These are phyloP conservation scores for Penicillium sp. DNA, from an alignment of 2,329 filamentous ascomycete genomes.

Conservation along the genomic window DNA sequence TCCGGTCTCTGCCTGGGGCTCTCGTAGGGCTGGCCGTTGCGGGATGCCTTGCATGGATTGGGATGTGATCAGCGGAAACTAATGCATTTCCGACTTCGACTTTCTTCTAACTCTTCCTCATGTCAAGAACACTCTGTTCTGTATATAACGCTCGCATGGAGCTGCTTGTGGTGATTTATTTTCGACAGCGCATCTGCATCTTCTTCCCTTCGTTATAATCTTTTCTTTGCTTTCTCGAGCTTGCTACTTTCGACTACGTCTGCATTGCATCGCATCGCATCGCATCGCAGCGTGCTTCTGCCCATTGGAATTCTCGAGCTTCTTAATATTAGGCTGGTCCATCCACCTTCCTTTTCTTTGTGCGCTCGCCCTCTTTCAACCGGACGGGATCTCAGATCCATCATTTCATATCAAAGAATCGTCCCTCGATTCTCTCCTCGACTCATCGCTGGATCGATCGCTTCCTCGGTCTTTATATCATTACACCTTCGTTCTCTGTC, in stretches of 20 bases:
- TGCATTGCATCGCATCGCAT: not conserved
- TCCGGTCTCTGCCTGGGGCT: conserved; percentile 21
- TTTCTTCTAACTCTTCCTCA: not conserved
- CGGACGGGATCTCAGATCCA: not conserved
- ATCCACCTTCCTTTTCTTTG: not conserved
- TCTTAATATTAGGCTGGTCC: not conserved
- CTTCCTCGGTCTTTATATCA: not conserved
- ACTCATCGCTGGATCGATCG: not conserved
- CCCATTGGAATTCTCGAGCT: not conserved
- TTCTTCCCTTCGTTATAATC: not conserved
- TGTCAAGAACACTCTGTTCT: not conserved
- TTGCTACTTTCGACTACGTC: not conserved
- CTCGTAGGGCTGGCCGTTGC: conserved; percentile 22
- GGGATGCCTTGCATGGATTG: conserved; percentile 8
- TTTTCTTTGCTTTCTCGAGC: not conserved
- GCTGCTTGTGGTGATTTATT: not conserved
- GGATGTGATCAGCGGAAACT: not conserved
- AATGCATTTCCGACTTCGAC: not conserved
- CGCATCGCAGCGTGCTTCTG: not conserved
- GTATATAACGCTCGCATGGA: conserved; percentile 6
- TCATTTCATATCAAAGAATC: not conserved
- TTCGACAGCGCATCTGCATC: not conserved
- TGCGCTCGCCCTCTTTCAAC: not conserved
- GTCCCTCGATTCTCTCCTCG: not conserved
- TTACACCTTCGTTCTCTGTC: not conserved